These are phyloP conservation scores for Poa pratensis DNA, from an alignment of 176 grass and related monocot species.

Conservation along the genomic window DNA sequence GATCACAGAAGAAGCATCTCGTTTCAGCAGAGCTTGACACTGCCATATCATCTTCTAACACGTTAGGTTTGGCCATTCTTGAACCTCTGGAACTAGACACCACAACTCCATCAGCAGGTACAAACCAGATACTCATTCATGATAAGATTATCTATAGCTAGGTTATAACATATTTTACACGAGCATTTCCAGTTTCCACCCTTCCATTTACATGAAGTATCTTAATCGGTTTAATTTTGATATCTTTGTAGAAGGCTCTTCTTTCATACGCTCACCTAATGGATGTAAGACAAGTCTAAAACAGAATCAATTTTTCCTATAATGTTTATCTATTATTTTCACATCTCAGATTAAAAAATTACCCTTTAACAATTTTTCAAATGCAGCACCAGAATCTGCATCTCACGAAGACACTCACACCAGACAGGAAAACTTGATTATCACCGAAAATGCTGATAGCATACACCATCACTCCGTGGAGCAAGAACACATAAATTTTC, in stretches of 20 bases:
- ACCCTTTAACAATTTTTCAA: neutral
- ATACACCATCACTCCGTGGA: neutral
- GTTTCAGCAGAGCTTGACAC: constrained; percentile 7
- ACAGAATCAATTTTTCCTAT: neutral
- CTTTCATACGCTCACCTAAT: neutral
- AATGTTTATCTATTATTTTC: neutral
- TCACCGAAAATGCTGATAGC: neutral
- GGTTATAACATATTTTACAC: neutral
- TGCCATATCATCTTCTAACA: neutral
- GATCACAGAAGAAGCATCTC: neutral
- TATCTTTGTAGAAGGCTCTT: neutral
- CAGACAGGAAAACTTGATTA: neutral
- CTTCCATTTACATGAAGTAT: neutral
- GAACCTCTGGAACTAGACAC: neutral
- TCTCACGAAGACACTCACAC: neutral
- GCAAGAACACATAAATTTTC: neutral
- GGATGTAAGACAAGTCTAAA: neutral
- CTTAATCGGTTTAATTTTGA: neutral
- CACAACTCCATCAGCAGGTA: neutral
- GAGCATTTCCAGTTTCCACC: neutral
- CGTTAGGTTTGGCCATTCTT: neutral
- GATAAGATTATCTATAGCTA: constrained; percentile 1
- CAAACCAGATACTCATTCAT: neutral
- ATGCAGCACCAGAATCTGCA: neutral
- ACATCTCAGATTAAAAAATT: neutral